Evolutionary conservation across 106 monocot species (phyloP).

Genomic region (Dioscorea zingiberensis): DNA sequence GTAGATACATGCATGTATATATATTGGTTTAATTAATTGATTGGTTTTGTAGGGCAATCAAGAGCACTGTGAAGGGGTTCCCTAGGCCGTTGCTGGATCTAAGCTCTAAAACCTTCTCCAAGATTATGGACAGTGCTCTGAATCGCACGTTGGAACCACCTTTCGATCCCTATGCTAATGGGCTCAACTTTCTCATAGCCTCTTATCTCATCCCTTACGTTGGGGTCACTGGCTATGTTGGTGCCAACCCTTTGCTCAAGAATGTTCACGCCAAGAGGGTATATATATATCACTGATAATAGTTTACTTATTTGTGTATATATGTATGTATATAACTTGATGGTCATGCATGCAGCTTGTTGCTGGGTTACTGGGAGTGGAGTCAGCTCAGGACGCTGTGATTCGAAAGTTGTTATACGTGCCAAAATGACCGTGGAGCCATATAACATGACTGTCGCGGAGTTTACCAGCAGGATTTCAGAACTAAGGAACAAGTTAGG

Average conservation of each 20-base stretch:
- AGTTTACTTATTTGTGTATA: neutral
- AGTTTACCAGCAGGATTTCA: slow-evolving; percentile 51
- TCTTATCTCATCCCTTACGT: slow-evolving; percentile 62
- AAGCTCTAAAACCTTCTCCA: slow-evolving; percentile 40
- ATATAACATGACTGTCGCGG: slow-evolving; percentile 51
- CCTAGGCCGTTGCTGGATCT: slow-evolving; percentile 59
- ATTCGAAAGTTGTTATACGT: slow-evolving; percentile 45
- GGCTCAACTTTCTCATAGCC: slow-evolving; percentile 40
- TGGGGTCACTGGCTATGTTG: slow-evolving; percentile 58
- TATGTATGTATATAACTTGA: neutral
- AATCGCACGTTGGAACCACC: slow-evolving; percentile 24
- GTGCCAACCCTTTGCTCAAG: slow-evolving; percentile 32
- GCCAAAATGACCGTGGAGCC: slow-evolving; percentile 27
- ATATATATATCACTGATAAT: neutral
- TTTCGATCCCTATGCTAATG: slow-evolving; percentile 63
- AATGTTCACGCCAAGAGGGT: slow-evolving; percentile 28
- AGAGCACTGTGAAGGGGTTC: slow-evolving; percentile 46
- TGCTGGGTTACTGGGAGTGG: slow-evolving; percentile 64
- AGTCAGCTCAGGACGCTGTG: slow-evolving; percentile 72
- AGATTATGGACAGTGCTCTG: slow-evolving; percentile 33
- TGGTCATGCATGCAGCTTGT: slow-evolving; percentile 27
- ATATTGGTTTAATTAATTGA: too few species aligned
- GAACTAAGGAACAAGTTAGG: slow-evolving; percentile 47
- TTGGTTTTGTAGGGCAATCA: slow-evolving; percentile 37
- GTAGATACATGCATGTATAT: neutral